Base-by-base conservation (phyloP, 163 green algal species). In the Scenedesmus sp. region DNA sequence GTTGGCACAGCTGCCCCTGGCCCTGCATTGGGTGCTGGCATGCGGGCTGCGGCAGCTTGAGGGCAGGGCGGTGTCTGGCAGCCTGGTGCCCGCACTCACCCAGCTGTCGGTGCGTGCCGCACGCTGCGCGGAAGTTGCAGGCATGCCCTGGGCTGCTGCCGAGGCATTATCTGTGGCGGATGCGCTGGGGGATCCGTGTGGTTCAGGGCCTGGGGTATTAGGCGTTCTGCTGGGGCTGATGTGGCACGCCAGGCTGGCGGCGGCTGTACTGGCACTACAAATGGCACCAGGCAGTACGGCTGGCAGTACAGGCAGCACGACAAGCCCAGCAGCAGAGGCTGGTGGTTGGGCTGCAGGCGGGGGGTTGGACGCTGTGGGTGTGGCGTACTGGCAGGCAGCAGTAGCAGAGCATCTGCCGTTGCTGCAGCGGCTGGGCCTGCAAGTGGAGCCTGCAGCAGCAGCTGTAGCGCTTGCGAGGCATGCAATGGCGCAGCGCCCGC, bases 81-180 rank as follows among this genome's bases (percentile, higher is more conserved):
- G 43, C n/a, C 73, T 91, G 0, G 22, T 83, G 26, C 0, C 43
- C 0, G 83, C 61, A 16, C 53, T 94, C 18, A 56, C 72, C 2
- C 18, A 80, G 6, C 56, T 94, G 2, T 86, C 92, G 20, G n/a
- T 94, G 4, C 51, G 43, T 15, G 86, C 37, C 0, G 89, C 85
- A 22, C 83, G 76, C 1, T 70, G 35, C 12, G 65, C 92, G 30
- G 89, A 95, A 87, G 46, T 78, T 1, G 87, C 93, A 2, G 93
- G 93, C 0, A 83, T 95, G 87, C 78, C 92, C 7, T 26, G 73
- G 42, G 83, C 89, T 30, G 93, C 93, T 33, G 86, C 93, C 2
- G 93, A 95, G 70, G 93, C 93, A 15, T 79, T 94, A 35, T 72
- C 90, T 24, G 86, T 93, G 26, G 89, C 89, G 26, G 89, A 88